phyloP scores from a whole-genome alignment of 805 yeast species.

The Millerozyma miso region DNA sequence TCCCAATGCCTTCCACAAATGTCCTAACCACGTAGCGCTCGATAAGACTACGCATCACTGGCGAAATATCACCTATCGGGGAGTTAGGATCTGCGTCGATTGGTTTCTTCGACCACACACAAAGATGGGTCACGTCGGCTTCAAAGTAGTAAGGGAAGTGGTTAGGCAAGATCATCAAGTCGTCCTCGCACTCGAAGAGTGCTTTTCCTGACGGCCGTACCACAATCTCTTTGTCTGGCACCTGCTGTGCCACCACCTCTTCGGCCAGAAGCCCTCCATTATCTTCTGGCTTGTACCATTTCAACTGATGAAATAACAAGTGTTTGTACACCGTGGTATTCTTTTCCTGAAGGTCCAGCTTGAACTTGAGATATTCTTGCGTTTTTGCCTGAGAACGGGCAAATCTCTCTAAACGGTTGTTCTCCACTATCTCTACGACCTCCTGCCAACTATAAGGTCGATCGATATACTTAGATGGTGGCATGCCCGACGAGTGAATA shows the following conservation, averaged over 20 bases:
- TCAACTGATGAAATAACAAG: slow-evolving; percentile 43
- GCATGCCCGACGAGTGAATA: slow-evolving; percentile 33
- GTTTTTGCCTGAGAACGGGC: slow-evolving; percentile 46
- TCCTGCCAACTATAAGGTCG: slow-evolving; percentile 47
- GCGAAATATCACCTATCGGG: slow-evolving; percentile 48
- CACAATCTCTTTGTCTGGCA: slow-evolving; percentile 11
- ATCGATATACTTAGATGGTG: slow-evolving; percentile 29
- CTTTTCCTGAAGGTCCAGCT: slow-evolving; percentile 28
- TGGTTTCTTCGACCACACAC: slow-evolving; percentile 63
- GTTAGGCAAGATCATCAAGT: slow-evolving; percentile 47
- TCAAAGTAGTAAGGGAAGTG: slow-evolving; percentile 67
- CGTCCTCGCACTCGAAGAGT: slow-evolving; percentile 39
- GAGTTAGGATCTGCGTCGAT: slow-evolving; percentile 50
- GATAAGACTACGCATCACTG: slow-evolving; percentile 36
- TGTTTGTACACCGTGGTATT: slow-evolving; percentile 44
- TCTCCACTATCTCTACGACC: slow-evolving; percentile 30
- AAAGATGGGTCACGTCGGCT: slow-evolving; percentile 48
- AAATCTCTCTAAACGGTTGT: slow-evolving; percentile 43
- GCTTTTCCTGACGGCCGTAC: slow-evolving; percentile 27
- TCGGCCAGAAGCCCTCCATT: slow-evolving; percentile 15
- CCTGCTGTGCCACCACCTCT: slow-evolving; percentile 9
- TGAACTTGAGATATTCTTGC: slow-evolving; percentile 44
- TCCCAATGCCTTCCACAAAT: slow-evolving; percentile 42
- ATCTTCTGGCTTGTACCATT: slow-evolving; percentile 43
- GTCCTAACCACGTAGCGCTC: slow-evolving; percentile 45